Base-by-base conservation (phyloP, 371 early-diverging fungal genomes). In the Mortierella sp. region DNA sequence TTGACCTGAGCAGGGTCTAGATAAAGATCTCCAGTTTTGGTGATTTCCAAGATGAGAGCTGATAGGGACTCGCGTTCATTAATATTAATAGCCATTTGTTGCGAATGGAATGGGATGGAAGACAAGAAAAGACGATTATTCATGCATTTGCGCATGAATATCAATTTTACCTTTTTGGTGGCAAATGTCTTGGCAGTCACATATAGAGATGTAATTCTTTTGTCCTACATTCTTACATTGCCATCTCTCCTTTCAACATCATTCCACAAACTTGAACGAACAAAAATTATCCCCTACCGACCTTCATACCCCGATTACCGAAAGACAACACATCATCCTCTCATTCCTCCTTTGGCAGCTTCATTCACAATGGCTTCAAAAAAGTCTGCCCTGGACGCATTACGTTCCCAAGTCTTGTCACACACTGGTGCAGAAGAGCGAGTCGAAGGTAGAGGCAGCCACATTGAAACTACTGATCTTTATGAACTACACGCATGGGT, bases 341-440 rank as follows among this genome's bases (percentile, higher is more conserved):
- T 15, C n/a, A 15, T 19, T n/a, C 48, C 21, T 15, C 16, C 4
- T 48, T 48, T 7, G 7, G 21, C 48, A 48, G 6, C 48, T n/a
- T 11, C 48, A 55, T 24, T 24, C 58, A 38, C 62, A 19, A 79
- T 79, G 80, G 68, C 71, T 1, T 28, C 74, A 9, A 74, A 79
- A 66, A 74, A 65, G 48, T 79, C 80, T 4, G 80, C 80, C 70
- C 60, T 85, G 66, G 85, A 83, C 52, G 74, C 73, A n/a, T 69
- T 85, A 59, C 83, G 85, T 41, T 75, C 79, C 15, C 83, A 84
- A 63, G 83, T 89, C 24, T 79, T 89, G 78, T 86, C 84, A 8
- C 76, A 70, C 53, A 84, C 76, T 0, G 89, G 89, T 0, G 81
- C 80, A 1, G 91, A 90, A 69, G 91, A 90, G 71, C 88, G 89